Conservation (phyloP, 495 filamentous ascomycete species). For the Penicillium samsonianum region DNA sequence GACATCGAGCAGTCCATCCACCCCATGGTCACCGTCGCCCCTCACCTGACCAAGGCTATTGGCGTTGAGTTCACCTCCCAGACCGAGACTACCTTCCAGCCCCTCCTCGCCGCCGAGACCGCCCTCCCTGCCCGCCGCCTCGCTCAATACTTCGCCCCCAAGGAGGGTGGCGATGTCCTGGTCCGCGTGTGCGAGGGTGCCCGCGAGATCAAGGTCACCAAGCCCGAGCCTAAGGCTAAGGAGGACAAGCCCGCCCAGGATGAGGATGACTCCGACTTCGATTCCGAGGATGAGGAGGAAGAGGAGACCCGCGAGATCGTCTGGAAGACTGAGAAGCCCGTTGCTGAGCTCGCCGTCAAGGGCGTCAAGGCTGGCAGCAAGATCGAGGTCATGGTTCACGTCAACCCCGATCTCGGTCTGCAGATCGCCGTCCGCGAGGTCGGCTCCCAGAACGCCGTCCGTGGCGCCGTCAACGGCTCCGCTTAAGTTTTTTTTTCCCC, state of each 20-base stretch:
- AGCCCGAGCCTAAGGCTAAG: conserved; percentile 75
- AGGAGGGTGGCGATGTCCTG: conserved; percentile 80
- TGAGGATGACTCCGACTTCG: conserved; percentile 65
- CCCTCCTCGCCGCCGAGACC: conserved; percentile 80
- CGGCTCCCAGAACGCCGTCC: conserved; percentile 79
- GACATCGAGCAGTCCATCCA: conserved; percentile 97
- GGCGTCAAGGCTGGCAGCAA: conserved; percentile 84
- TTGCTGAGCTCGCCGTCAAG: conserved; percentile 83
- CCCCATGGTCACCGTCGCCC: conserved; percentile 89
- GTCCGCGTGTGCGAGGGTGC: conserved; percentile 83
- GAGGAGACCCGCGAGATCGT: conserved; percentile 84
- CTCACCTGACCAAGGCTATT: conserved; percentile 84
- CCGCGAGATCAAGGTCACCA: conserved; percentile 86
- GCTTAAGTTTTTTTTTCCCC: conserved; percentile 31
- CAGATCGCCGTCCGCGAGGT: conserved; percentile 82
- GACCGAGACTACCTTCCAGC: conserved; percentile 66
- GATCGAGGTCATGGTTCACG: conserved; percentile 89
- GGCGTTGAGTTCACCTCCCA: conserved; percentile 76
- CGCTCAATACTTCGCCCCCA: conserved; percentile 70
- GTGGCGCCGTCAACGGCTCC: conserved; percentile 63
- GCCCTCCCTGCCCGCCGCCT: conserved; percentile 85
- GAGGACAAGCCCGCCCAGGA: conserved; percentile 60
- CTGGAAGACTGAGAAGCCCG: conserved; percentile 82
- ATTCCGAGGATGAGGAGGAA: conserved; percentile 68
- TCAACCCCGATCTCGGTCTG: conserved; percentile 72